These are phyloP conservation scores for Notholithocarpus densiflorus DNA, from an alignment of 306 rosid species.

Conservation along the genomic window DNA sequence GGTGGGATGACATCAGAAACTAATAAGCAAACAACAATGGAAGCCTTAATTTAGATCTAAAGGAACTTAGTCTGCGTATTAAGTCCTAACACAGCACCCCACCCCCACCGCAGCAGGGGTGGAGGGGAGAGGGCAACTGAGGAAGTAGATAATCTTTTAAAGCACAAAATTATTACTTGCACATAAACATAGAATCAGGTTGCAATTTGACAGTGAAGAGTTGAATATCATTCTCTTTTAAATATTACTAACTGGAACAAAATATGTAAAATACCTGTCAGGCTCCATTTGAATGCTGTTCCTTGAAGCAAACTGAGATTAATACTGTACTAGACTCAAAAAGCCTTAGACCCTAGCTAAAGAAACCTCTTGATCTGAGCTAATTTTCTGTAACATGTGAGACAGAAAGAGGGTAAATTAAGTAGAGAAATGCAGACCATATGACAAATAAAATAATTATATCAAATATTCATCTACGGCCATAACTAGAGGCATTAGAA, in stretches of 20 bases:
- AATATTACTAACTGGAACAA: not conserved
- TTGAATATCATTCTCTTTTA: not conserved
- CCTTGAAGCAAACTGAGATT: not conserved
- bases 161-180: not conserved
- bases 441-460: not conserved
- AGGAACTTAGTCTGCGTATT: not conserved
- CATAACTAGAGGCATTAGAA: not conserved
- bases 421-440: not conserved
- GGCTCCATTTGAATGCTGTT: constrained; percentile 32
- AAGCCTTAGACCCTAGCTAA: not conserved
- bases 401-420: not conserved
- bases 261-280: constrained; percentile 39
- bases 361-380: not conserved
- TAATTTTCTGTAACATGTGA: not conserved
- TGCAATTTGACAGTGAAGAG: not conserved
- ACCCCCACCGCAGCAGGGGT: too few species aligned
- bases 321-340: not conserved
- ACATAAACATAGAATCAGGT: not conserved
- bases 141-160: not conserved
- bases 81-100: too few species aligned
- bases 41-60: not conserved
- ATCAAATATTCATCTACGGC: not conserved
- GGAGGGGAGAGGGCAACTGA: not conserved
- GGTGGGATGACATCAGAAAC: not conserved
- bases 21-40: not conserved